Evolutionary conservation across 202 grass and related monocot genomes (phyloP).

Genomic region (Musa balbisiana): DNA sequence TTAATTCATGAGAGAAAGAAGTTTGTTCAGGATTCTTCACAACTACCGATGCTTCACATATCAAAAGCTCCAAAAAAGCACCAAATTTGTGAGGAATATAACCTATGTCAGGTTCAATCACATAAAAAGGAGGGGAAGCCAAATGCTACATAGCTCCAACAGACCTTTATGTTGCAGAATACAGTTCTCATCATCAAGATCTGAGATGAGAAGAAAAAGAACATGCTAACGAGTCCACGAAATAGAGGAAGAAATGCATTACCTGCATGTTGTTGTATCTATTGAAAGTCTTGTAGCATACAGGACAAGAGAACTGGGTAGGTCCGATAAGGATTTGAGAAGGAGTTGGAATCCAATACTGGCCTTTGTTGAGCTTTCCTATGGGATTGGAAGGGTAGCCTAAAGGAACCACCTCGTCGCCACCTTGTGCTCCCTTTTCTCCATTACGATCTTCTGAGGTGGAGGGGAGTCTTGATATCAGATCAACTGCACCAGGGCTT

Average conservation of each 20-base stretch:
- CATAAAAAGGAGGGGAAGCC: slow-evolving; percentile 28
- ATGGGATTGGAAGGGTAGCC: slow-evolving; percentile 54
- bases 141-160: background rate
- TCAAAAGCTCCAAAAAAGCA: slow-evolving; percentile 15
- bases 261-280: slow-evolving; percentile 99
- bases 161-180: background rate
- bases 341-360: slow-evolving; percentile 99
- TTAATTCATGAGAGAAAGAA: background rate
- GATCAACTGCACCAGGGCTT: slow-evolving; percentile 24
- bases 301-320: slow-evolving; percentile 94
- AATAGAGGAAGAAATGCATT: background rate
- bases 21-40: slow-evolving; percentile 4
- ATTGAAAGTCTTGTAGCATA: slow-evolving; percentile 97
- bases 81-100: slow-evolving; percentile 41
- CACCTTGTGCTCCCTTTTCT: slow-evolving; percentile 18
- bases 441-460: slow-evolving; percentile 10
- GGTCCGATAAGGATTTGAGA: slow-evolving; percentile 97
- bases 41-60: slow-evolving; percentile 25
- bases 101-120: slow-evolving; percentile 61
- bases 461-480: background rate
- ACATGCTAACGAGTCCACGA: background rate
- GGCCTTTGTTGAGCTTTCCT: slow-evolving; percentile 89
- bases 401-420: slow-evolving; percentile 21
- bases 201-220: background rate
- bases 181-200: background rate